Evolutionary conservation across 495 filamentous ascomycete species (phyloP).

Genomic region (Lichenothelia convexa): DNA sequence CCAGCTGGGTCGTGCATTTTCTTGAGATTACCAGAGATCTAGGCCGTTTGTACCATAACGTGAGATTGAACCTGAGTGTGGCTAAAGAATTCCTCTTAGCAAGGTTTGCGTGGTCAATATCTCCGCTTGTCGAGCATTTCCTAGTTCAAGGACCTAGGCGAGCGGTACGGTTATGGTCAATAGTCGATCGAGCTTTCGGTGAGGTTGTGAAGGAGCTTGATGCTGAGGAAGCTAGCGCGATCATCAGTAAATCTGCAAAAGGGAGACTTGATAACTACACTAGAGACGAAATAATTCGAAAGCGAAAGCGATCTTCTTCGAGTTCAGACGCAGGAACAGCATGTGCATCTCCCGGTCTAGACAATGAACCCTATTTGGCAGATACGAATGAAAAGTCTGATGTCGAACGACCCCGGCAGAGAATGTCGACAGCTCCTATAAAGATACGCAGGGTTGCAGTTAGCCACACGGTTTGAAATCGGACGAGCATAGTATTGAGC

Average conservation of each 20-base stretch:
- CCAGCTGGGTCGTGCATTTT: conserved; percentile 5
- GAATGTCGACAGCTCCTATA: too few species aligned
- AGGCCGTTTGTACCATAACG: conserved; percentile 6
- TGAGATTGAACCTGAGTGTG: neutral
- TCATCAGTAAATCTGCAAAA: too few species aligned
- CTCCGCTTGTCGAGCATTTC: conserved; percentile 1
- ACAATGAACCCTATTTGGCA: too few species aligned
- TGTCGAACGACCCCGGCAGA: too few species aligned
- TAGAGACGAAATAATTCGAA: too few species aligned
- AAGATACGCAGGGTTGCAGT: too few species aligned
- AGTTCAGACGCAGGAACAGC: too few species aligned
- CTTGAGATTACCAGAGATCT: conserved; percentile 2
- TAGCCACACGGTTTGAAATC: too few species aligned
- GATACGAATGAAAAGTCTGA: too few species aligned
- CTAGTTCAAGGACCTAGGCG: neutral
- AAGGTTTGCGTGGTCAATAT: conserved; percentile 11
- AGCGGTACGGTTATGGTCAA: neutral
- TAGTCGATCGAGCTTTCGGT: neutral
- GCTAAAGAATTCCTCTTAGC: neutral
- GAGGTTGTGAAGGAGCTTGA: neutral
- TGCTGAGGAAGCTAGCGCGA: neutral
- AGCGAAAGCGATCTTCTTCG: too few species aligned
- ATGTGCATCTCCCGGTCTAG: too few species aligned
- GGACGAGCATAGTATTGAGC: neutral
- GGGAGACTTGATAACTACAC: too few species aligned